Evolutionary conservation across 331 rosid species (phyloP).

Genomic region (Dryas integrifolia): DNA sequence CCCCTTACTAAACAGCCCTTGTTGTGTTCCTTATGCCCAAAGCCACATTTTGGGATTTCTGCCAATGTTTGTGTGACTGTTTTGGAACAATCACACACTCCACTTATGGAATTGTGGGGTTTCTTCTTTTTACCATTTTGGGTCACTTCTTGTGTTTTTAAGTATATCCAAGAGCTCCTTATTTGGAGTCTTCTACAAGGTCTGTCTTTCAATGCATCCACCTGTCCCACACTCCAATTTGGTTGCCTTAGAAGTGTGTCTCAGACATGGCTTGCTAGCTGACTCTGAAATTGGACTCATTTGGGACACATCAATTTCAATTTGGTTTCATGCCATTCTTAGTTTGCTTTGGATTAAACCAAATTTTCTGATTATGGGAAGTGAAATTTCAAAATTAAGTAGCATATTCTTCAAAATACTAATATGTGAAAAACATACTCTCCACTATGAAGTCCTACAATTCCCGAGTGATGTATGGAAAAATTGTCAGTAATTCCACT

Average conservation of each 20-base stretch:
- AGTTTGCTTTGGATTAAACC: too few relatives aligned
- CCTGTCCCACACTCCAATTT: slow-evolving; percentile 46
- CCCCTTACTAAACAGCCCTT: slow-evolving; percentile 2
- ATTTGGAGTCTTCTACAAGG: slow-evolving; percentile 42
- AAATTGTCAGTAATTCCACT: not conserved
- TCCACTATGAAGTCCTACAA: not conserved
- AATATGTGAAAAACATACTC: not conserved
- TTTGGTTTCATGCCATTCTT: not conserved
- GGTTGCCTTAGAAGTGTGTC: slow-evolving; percentile 77
- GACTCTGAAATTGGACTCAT: slow-evolving; percentile 21
- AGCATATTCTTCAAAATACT: not conserved
- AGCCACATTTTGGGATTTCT: slow-evolving; percentile 19
- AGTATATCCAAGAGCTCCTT: slow-evolving; percentile 37
- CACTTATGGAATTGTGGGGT: slow-evolving; percentile 30
- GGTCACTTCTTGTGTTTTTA: slow-evolving; percentile 51
- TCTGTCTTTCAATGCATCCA: slow-evolving; percentile 26
- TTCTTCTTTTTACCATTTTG: slow-evolving; percentile 35
- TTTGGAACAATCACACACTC: slow-evolving; percentile 14
- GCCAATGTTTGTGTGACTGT: slow-evolving; percentile 15
- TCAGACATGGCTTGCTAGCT: slow-evolving; percentile 28
- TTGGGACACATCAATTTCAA: slow-evolving; percentile 11
- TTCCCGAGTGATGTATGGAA: not conserved
- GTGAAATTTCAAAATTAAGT: not conserved
- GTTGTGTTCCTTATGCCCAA: slow-evolving; percentile 31
- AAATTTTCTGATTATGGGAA: not conserved